Conservation (phyloP, 192 early-diverging fungal genomes). For the Coemansia reversa region DNA sequence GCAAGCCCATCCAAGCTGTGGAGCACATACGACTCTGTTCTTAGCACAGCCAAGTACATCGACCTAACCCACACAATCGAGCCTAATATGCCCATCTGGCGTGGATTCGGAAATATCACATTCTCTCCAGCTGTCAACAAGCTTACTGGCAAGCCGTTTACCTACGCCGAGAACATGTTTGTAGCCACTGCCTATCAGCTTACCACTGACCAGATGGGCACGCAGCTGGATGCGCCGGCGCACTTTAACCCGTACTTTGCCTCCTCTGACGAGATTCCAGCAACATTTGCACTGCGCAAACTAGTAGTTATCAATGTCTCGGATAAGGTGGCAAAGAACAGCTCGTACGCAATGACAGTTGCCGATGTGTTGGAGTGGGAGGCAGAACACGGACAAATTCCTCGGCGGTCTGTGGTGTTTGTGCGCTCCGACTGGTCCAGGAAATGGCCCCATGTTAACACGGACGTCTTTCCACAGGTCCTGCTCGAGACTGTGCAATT, state of each 20-base stretch:
- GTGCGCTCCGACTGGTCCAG: slow-evolving; percentile 58
- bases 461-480: slow-evolving; percentile 55
- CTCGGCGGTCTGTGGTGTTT: slow-evolving; percentile 47
- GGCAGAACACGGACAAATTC: slow-evolving; percentile 37
- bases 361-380: slow-evolving; percentile 48
- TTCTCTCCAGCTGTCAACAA: slow-evolving; percentile 44
- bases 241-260: slow-evolving; percentile 53
- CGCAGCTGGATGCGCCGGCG: slow-evolving; percentile 55
- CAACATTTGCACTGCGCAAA: slow-evolving; percentile 54
- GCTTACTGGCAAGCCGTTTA: slow-evolving; percentile 41
- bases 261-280: slow-evolving; percentile 51
- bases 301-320: slow-evolving; percentile 57
- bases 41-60: slow-evolving; percentile 43
- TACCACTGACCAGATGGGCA: slow-evolving; percentile 57
- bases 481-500: slow-evolving; percentile 47
- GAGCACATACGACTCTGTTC: slow-evolving; percentile 25
- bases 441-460: slow-evolving; percentile 52
- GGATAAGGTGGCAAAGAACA: slow-evolving; percentile 26
- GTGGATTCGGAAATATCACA: slow-evolving; percentile 55
- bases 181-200: slow-evolving; percentile 54
- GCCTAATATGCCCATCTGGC: slow-evolving; percentile 57
- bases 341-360: slow-evolving; percentile 40
- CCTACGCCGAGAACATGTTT: slow-evolving; percentile 46
- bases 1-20: slow-evolving; percentile 15
- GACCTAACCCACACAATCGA: slow-evolving; percentile 57